Percentiles rank a stretch among this genome's conserved stretches.
Conservation (phyloP, 192 early-diverging fungal species). For the Entomortierella lignicola region DNA sequence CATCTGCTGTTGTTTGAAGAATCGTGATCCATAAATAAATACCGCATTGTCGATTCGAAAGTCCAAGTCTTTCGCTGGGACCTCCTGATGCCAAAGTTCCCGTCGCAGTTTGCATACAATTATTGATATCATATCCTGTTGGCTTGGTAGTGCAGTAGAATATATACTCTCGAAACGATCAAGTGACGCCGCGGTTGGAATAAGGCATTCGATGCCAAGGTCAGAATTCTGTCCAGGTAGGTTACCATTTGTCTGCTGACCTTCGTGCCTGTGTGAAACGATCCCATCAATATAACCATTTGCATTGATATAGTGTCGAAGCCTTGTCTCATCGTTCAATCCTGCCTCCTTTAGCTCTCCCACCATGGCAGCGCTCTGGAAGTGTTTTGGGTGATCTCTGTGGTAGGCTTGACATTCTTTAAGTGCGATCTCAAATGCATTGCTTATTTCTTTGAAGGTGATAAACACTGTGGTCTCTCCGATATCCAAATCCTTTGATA, state of each 20-base stretch:
- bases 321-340: background rate
- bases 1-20: background rate
- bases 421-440: background rate
- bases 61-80: background rate
- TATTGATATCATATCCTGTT: constrained; percentile 25
- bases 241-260: too few relatives aligned
- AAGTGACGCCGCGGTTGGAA: background rate
- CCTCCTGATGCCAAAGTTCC: constrained; percentile 6
- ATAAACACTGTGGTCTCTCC: background rate
- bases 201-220: background rate
- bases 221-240: background rate
- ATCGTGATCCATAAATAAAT: constrained; percentile 6
- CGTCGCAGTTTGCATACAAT: constrained; percentile 12
- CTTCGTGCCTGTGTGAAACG: background rate
- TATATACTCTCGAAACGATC: constrained; percentile 5
- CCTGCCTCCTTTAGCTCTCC: background rate
- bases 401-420: background rate
- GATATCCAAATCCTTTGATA: background rate
- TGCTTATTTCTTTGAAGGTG: background rate
- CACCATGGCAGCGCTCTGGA: background rate
- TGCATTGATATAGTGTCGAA: background rate
- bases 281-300: background rate
- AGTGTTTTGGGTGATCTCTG: background rate
- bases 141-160: background rate
- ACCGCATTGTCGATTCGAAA: background rate